Evolutionary conservation across 257 asterid genomes (phyloP), one percentile per base, ranked within the genome.

Genomic region (Plantago ovata): DNA sequence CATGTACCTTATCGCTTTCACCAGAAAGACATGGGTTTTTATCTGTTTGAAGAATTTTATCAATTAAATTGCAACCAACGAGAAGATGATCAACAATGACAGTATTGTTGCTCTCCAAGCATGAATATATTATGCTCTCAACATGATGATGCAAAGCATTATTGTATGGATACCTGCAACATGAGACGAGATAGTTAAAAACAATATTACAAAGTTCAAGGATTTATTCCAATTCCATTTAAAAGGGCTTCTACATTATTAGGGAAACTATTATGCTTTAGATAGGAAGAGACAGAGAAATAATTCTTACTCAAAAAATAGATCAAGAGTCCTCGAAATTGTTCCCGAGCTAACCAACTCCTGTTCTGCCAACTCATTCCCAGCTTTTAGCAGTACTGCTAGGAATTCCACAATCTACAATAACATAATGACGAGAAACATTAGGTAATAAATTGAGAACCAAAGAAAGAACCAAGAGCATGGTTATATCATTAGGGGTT

Each of bases 131-230:
- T 50, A 87, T 85, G 79, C 92, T 91, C 84, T 87, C 98, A 67
- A 84, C 98, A 38, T 91, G 94, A 79, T 87, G 96, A 73, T 91
- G 98, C 75, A 91, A 77, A 14, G 95, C 96, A 79, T 91, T 91
- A 71, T 91, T 91, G 79, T 66, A 91, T 0, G 98, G 94, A 55
- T 87, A 91, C 87, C 98, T 91, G 80, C 56, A 76, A 28, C 62
- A 61, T 32, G 38, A 64, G 44, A 63, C n/a, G 65, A 42, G 51
- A 71, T 65, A 53, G 61, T 54, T 11, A 48, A 46, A 61, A 43
- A 40, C 18, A 23, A 21, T 13, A 51, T 12, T 47, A 68, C 55
- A 24, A 46, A 63, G 50, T 56, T 20, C 19, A 41, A 19, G 42
- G 39, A 46, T 53, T 33, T 16, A 51, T n/a, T 13, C 61, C 47